Evolutionary conservation across 495 filamentous ascomycete genomes (phyloP), one percentile per base, ranked within the genome.

Genomic region (Neurospora intermedia): DNA sequence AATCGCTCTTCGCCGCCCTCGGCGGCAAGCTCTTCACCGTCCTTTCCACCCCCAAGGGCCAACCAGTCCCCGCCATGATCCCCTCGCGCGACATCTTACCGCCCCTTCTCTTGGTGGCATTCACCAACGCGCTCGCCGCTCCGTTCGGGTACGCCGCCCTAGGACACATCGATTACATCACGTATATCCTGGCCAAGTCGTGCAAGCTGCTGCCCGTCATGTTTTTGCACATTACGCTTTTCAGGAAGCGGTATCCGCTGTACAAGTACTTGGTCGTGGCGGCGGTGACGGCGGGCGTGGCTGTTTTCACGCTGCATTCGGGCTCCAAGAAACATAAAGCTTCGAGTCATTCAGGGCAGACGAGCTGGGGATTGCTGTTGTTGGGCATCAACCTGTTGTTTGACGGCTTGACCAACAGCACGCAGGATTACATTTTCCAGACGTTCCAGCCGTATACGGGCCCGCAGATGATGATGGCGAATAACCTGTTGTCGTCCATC

Each of bases 401-500:
- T 76, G 96, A 99, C 81, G 96, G 96, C 71, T 86, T 99, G 73
- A 98, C 95, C 59, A 99, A 99, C 80, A 93, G 90, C 70, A 97
- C 94, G 40, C 96, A 99, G 85, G 96, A 99, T 81, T 91, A 97
- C 81, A 93, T 99, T 82, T 98, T 98, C 81, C 80, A 80, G 70
- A 88, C 89, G 10, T 94, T 92, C 81, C 89, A 88, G 75, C 87
- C 89, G 23, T 97, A 94, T 81, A 86, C 88, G 16, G 96, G 96
- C 3, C 94, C 95, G 70, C 96, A 98, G 88, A 98, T 99, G 96
- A 99, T 99, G 96, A 93, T 93, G 73, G 96, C 95, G n/a, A 93
- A 97, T 78, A 98, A 98, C 77, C 81, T 97, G 42, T 89, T 98
- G 76, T 90, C 87, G 48, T 94, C 93, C 0, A 74, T 87, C 41